phyloP scores from a whole-genome alignment of 805 yeast genomes.

The Starmerella apicola region DNA sequence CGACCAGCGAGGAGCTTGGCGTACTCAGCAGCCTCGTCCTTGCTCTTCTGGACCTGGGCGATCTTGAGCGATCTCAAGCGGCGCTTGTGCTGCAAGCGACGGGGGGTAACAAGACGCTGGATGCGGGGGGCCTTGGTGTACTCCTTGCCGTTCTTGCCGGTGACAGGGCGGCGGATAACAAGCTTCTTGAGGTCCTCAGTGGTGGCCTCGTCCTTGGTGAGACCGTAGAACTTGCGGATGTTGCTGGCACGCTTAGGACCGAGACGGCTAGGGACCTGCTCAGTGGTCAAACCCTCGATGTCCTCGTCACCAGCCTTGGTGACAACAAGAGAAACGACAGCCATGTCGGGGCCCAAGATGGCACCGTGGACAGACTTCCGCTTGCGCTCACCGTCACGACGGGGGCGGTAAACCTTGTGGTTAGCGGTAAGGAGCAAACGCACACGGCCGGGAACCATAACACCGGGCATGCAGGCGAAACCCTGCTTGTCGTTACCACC shows the following conservation, averaged over 20 bases:
- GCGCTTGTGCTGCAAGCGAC: slow-evolving; percentile 98
- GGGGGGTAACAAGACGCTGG: slow-evolving; percentile 99
- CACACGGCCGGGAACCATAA: slow-evolving; percentile 98
- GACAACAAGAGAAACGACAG: slow-evolving; percentile 85
- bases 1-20: slow-evolving; percentile 97
- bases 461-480: slow-evolving; percentile 99
- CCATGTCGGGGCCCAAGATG: slow-evolving; percentile 92
- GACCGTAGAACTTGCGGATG: slow-evolving; percentile 99
- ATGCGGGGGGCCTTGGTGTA: slow-evolving; percentile 99
- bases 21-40: slow-evolving; percentile 99
- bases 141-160: slow-evolving; percentile 87
- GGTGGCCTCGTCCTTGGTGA: slow-evolving; percentile 64
- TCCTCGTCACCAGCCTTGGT: slow-evolving; percentile 96
- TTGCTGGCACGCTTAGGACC: slow-evolving; percentile 99
- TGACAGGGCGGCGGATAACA: slow-evolving; percentile 96
- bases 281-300: slow-evolving; percentile 90
- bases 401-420: slow-evolving; percentile 98
- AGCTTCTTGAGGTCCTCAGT: slow-evolving; percentile 61
- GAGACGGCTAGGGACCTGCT: slow-evolving; percentile 94
- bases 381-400: slow-evolving; percentile 99
- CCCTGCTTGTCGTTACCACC: slow-evolving; percentile 99
- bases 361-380: slow-evolving; percentile 99
- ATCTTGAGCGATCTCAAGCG: slow-evolving; percentile 85
- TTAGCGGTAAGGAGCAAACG: slow-evolving; percentile 87
- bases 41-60: slow-evolving; percentile 95